phyloP scores from a whole-genome alignment of 129 eudicot genomes.

The Logfia minima region DNA sequence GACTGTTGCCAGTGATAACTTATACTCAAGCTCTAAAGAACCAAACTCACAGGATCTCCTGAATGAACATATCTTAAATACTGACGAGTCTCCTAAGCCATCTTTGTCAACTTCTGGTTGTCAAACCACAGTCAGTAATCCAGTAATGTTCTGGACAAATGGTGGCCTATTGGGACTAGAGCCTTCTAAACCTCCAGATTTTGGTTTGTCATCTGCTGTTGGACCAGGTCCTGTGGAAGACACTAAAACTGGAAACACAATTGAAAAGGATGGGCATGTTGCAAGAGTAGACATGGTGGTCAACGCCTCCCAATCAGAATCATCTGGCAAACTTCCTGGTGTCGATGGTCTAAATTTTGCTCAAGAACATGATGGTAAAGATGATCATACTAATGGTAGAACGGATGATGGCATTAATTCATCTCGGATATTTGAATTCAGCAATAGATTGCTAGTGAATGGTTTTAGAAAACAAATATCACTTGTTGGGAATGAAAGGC shows the following conservation, averaged over 20 bases:
- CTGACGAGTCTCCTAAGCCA: constrained; percentile 38
- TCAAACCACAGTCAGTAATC: constrained; percentile 29
- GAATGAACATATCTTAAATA: constrained; percentile 30
- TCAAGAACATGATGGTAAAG: constrained; percentile 27
- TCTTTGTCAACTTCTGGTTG: constrained; percentile 43
- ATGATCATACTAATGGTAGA: constrained; percentile 9
- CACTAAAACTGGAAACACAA: constrained; percentile 22
- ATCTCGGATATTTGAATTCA: constrained; percentile 51
- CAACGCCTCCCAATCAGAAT: constrained; percentile 25
- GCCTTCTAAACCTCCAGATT: constrained; percentile 97
- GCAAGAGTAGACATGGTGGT: constrained; percentile 17
- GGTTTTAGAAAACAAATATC: constrained; percentile 53
- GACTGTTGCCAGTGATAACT: constrained; percentile 10
- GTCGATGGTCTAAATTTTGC: not conserved
- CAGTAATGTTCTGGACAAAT: constrained; percentile 83
- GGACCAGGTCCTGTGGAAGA: constrained; percentile 26
- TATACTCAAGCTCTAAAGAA: constrained; percentile 19
- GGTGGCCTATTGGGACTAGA: constrained; percentile 86
- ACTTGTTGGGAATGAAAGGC: constrained; percentile 44
- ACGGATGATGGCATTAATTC: constrained; percentile 29
- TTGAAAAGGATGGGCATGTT: constrained; percentile 1
- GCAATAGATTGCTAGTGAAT: constrained; percentile 52
- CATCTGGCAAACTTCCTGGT: constrained; percentile 23
- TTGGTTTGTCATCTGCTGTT: constrained; percentile 37
- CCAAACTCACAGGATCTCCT: constrained; percentile 21